Evolutionary conservation across 805 yeast species (phyloP), one percentile per base, ranked within the genome.

Genomic region (Starmerella bombicola): DNA sequence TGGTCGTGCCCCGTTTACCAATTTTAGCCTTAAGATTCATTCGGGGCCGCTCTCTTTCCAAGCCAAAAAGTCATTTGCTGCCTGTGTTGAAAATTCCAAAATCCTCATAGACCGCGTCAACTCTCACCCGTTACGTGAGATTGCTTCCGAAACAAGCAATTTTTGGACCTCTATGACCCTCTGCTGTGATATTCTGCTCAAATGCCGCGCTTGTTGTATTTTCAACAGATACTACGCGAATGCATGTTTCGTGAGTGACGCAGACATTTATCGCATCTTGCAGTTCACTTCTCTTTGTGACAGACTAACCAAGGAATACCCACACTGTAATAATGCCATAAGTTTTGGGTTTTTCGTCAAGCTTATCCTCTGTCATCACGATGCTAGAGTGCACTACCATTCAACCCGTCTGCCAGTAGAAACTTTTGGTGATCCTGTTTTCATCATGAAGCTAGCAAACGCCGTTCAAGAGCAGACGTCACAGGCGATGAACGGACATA

Each of bases 81-180:
- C 45, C n/a, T 58, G 62, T 25, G 50, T 43, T 21, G 38, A 43
- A 10, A 46, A 50, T 7, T 47, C 56, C 12, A 33, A 52, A 7
- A 42, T 38, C 13, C 51, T 47, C 3, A 41, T 59, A 15, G 51
- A 54, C 24, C 13, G 43, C 4, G 50, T 50, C 4, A 33, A 42
- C 12, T 31, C 29, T 9, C 44, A 39, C 42, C 49, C 66, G 2
- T 61, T 63, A 5, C 66, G 61, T n/a, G 61, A 65, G n/a, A 61
- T 78, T 17, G 70, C 78, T 0, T 58, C 68, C 2, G 62, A 73
- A 42, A 86, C 86, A 13, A 37, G 46, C 47, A 55, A 53, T 28
- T 49, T 49, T 23, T 52, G 54, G 42, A 45, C 56, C 4, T 33
- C 59, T 22, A 38, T 58, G 32, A 52, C 55, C 1, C 53, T 53